These are phyloP conservation scores for Penicillium sp. DNA, from an alignment of 2,329 filamentous ascomycete species.

Conservation along the genomic window DNA sequence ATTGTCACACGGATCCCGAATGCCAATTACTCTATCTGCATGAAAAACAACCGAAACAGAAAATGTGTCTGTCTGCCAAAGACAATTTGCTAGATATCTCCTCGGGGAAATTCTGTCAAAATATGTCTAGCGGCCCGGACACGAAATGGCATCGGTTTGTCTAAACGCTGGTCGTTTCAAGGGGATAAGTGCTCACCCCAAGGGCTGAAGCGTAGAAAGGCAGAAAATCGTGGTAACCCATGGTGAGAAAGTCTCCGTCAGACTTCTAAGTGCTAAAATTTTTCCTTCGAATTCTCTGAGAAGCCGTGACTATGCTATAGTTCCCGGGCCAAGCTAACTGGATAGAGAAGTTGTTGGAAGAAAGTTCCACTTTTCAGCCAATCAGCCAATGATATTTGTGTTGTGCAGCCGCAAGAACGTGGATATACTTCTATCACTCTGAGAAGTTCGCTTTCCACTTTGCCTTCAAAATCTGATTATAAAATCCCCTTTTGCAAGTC, in stretches of 20 bases:
- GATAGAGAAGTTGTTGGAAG: not conserved
- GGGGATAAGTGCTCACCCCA: too few species aligned
- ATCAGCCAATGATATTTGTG: not conserved
- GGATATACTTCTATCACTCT: not conserved
- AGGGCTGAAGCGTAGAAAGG: too few species aligned
- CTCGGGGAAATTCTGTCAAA: conserved; percentile 42
- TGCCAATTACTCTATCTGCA: too few species aligned
- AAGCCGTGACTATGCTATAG: not conserved
- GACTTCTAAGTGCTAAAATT: not conserved
- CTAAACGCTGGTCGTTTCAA: not conserved
- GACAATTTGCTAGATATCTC: conserved; percentile 25
- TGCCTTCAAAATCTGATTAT: not conserved
- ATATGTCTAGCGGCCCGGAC: conserved; percentile 45
- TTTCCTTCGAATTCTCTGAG: not conserved
- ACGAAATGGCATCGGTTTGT: conserved; percentile 32
- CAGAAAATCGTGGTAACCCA: too few species aligned
- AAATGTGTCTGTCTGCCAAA: conserved; percentile 33
- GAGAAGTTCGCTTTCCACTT: not conserved
- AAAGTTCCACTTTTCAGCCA: not conserved
- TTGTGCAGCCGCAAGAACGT: not conserved
- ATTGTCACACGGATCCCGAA: too few species aligned
- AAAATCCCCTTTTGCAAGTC: not conserved
- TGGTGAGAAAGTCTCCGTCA: too few species aligned
- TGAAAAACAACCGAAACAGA: too few species aligned
- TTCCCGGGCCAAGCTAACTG: not conserved